Base-by-base conservation (phyloP, 352 stramenopile genomes). In the Phytophthora sp. region DNA sequence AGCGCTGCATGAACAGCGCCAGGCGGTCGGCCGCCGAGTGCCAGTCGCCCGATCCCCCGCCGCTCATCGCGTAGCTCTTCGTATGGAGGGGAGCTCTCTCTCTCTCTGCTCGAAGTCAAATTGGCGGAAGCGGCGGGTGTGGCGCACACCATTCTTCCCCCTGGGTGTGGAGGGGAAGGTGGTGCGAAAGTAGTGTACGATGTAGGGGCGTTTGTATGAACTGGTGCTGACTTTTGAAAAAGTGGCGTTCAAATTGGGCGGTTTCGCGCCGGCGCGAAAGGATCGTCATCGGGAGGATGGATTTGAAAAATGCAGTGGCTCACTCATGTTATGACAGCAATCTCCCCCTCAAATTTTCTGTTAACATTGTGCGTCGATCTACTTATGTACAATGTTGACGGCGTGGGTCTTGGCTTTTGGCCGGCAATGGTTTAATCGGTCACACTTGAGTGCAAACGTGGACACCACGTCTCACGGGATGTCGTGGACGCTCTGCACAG, bases 1-100 rank as follows among this genome's bases (percentile, higher is more conserved):
- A 83, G 50, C 80, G 78, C 53, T 80, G 66, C 63, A 93, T 82
- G 41, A 93, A 84, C 26, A 74, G 69, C 54, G 62, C 74, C 42
- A 93, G 78, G 38, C 80, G 78, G 31, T 88, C 78, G 30, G 82
- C 76, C 26, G 69, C 60, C 26, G 79, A 79, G 50, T 64, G 66
- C 50, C 54, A 68, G 5, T 64, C 68, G 38, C 54, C 54, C 42
- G 52, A 66, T 69, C 65, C 50, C 28, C 56, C 46, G 48, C 73
- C 46, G 54, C 76, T 79, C 61, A 72, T 73, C 48, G 37, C 20
- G 23, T 30, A 43, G 7, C 13, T 41, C 17, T 30, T 61, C 44
- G 38, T 45, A 42, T 70, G 46, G 59, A 70, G 54, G 60, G 54
- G 60, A 70, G 59, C 24, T 54, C 34, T 39, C 30, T 32, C 24